These are phyloP conservation scores for Clavariopsis aquatica DNA, from an alignment of 495 filamentous ascomycete species.

Conservation along the genomic window DNA sequence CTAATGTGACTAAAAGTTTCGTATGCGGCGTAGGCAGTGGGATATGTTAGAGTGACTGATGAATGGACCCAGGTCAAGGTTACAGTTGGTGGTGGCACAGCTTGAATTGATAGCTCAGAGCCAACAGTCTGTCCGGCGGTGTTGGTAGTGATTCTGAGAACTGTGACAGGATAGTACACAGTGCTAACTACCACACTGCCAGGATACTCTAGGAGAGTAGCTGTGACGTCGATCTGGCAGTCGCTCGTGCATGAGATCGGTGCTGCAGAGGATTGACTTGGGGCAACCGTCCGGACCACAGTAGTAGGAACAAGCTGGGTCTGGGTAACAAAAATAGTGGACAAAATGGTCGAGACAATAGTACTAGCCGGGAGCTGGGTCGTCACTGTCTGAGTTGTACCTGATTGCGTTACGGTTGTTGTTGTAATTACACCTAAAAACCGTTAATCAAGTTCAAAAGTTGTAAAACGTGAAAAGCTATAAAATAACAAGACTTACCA, in stretches of 20 bases:
- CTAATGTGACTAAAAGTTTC: slow-evolving; percentile 25
- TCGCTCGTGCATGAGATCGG: slow-evolving; percentile 23
- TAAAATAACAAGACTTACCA: background rate
- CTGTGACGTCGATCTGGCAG: slow-evolving; percentile 34
- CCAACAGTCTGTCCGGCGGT: slow-evolving; percentile 8
- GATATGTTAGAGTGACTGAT: slow-evolving; percentile 28
- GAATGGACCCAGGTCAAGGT: slow-evolving; percentile 32
- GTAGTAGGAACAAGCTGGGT: slow-evolving; percentile 25
- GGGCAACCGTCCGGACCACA: slow-evolving; percentile 9
- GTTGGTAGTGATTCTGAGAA: slow-evolving; percentile 24
- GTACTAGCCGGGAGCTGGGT: slow-evolving; percentile 23
- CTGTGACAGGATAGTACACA: slow-evolving; percentile 8
- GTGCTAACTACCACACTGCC: slow-evolving; percentile 25
- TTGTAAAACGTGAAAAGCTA: too few relatives aligned
- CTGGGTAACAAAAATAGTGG: slow-evolving; percentile 7
- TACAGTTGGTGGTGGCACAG: background rate
- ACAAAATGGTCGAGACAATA: slow-evolving; percentile 27
- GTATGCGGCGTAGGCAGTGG: slow-evolving; percentile 32
- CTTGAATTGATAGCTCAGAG: background rate
- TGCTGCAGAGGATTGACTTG: background rate
- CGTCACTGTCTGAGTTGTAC: slow-evolving; percentile 9
- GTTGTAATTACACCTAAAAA: slow-evolving; percentile 4
- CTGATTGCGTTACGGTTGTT: slow-evolving; percentile 8
- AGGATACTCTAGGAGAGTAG: slow-evolving; percentile 26
- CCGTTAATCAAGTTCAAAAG: too few relatives aligned